Percentiles rank a stretch among this genome's conserved stretches.
These are phyloP conservation scores for Colletotrichum theobromicola DNA, from an alignment of 2,329 filamentous ascomycete genomes.

Conservation along the genomic window DNA sequence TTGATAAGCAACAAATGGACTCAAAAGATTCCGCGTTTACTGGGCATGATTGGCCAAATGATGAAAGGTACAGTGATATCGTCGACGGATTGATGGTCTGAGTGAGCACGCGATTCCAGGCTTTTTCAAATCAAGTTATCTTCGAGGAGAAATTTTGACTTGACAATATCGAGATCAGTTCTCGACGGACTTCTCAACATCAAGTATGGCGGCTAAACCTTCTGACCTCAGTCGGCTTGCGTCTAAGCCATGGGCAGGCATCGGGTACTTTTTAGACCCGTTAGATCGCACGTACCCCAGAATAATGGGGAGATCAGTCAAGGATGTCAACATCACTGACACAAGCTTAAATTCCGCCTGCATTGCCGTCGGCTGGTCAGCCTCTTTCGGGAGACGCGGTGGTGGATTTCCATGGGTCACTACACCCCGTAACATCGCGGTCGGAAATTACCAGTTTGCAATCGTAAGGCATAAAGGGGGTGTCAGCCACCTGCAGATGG, in stretches of 20 bases:
- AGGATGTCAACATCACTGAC: not conserved
- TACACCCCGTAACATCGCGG: not conserved
- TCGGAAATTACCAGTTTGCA: not conserved
- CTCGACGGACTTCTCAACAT: not conserved
- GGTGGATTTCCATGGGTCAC: not conserved
- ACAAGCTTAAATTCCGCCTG: not conserved
- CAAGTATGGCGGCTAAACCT: not conserved
- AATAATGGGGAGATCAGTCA: not conserved
- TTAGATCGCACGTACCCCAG: not conserved
- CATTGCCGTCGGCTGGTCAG: not conserved
- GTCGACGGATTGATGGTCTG: not conserved
- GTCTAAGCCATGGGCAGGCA: not conserved
- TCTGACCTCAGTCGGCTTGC: accelerated
- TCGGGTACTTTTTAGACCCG: not conserved
- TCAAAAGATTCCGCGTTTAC: not conserved
- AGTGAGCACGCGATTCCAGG: not conserved
- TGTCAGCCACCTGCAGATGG: not conserved
- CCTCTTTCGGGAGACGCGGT: not conserved
- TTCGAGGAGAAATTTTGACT: not conserved
- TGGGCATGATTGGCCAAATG: too few species aligned
- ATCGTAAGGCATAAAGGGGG: not conserved
- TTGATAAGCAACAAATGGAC: not conserved
- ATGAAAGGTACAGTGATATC: not conserved
- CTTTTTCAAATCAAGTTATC: not conserved
- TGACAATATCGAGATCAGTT: not conserved